Percentiles rank a stretch among this genome's conserved stretches.
Evolutionary conservation across 148 eudicot genomes (phyloP).

Genomic region (Nyssa sinensis): DNA sequence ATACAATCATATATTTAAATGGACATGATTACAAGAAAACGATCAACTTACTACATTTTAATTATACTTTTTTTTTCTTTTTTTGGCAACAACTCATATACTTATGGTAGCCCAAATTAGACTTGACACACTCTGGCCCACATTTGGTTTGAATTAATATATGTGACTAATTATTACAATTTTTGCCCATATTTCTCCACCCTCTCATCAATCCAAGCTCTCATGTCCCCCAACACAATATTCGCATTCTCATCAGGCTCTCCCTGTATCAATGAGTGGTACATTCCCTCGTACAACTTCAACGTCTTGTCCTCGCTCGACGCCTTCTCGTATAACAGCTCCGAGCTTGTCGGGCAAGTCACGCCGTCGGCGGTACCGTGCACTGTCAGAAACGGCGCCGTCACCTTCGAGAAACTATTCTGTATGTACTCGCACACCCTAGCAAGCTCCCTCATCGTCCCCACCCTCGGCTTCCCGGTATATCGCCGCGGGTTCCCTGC

Average conservation of each 20-base stretch:
- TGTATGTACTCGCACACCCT: constrained; percentile 42
- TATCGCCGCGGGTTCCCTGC: constrained; percentile 41
- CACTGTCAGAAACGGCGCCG: constrained; percentile 47
- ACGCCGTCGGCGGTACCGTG: constrained; percentile 67
- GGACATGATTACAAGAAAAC: too few relatives aligned
- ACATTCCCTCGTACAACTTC: constrained; percentile 72
- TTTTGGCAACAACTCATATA: neutral
- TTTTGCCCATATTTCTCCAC: constrained; percentile 39
- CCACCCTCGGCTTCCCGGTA: constrained; percentile 37
- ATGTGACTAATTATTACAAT: neutral
- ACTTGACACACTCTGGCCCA: neutral
- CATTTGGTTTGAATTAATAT: neutral
- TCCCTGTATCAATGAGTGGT: constrained; percentile 69
- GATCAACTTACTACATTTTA: too few relatives aligned
- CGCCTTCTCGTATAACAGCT: constrained; percentile 64
- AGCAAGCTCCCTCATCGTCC: constrained; percentile 43
- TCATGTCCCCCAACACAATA: constrained; percentile 69
- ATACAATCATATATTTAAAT: too few relatives aligned
- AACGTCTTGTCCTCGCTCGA: constrained; percentile 52
- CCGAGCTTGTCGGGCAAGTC: constrained; percentile 50
- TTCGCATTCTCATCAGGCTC: constrained; percentile 63
- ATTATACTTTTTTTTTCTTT: too few relatives aligned
- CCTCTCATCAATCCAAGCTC: constrained; percentile 70
- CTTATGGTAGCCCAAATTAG: neutral
- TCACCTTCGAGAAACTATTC: constrained; percentile 56